Base-by-base conservation (phyloP, 148 eudicot genomes). In the Chenopodium suecicum region DNA sequence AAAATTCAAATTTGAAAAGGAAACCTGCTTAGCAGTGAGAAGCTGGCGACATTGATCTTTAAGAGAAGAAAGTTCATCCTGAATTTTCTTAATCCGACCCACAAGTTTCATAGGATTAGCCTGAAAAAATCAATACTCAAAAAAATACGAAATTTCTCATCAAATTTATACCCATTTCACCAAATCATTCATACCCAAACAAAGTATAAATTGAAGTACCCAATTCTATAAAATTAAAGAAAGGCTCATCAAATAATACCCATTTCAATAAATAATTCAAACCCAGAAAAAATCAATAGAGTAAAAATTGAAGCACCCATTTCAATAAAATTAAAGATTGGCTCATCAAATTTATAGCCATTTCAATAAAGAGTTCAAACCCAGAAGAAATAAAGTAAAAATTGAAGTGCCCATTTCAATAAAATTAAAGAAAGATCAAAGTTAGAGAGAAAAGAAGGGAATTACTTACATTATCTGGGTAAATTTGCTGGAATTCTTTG, bases 11-110 rank as follows among this genome's bases (percentile, higher is more conserved):
- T 32, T 17, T 16, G 1, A 17, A 70, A 58, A 17, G 20, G 13
- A 44, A 70, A 94, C 97, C 98, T 95, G 98, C 87, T 95, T 95
- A 44, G 96, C 98, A 3, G 93, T 83, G 46, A 95, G 98, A 78
- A 95, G 91, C 50, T 92, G 90, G 62, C 98, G 92, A 80, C 98
- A 95, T 84, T 91, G 93, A 68, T 93, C 91, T 84, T 93, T 90
- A 78, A 93, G 86, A 32, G 85, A 84, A 5, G 88, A 85, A 77
- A 95, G 82, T 23, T 95, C 96, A 70, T 93, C 94, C 85, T 95
- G 90, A 14, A 95, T 85, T 76, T 89, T 90, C 88, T 95, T 95
- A 70, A 93, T 84, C 81, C 98, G 90, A 47, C 86, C 85, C n/a
- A 93, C 90, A 71, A 95, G 86, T 87, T 90, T 91, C 92, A 95